phyloP scores from a whole-genome alignment of 2,329 filamentous ascomycete species.

The Talaromyces amestolkiae region DNA sequence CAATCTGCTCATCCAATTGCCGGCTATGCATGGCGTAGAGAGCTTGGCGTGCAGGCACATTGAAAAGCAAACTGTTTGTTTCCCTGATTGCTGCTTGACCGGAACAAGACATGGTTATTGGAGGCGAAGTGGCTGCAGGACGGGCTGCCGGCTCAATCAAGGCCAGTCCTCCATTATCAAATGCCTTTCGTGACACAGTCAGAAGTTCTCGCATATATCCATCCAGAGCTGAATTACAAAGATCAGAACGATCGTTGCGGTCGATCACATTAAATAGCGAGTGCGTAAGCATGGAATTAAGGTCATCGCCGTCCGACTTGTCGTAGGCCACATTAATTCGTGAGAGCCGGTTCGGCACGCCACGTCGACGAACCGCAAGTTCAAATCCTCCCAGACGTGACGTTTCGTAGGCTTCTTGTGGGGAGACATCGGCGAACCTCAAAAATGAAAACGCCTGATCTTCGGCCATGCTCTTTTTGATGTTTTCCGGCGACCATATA shows the following conservation, averaged over 20 bases:
- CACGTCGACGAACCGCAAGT: conserved; percentile 63
- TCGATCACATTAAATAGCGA: conserved; percentile 78
- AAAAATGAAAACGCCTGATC: conserved; percentile 81
- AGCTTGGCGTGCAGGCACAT: conserved; percentile 67
- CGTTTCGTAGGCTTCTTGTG: conserved; percentile 67
- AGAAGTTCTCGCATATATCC: conserved; percentile 72
- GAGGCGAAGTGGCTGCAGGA: conserved; percentile 78
- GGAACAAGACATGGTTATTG: conserved; percentile 75
- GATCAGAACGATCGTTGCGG: conserved; percentile 62
- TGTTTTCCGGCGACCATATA: conserved; percentile 79
- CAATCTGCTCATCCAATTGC: conserved; percentile 68
- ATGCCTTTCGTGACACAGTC: conserved; percentile 69
- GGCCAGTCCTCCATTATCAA: conserved; percentile 67
- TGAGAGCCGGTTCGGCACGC: conserved; percentile 57
- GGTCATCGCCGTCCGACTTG: conserved; percentile 59
- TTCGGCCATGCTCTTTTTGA: conserved; percentile 61
- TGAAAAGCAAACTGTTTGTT: conserved; percentile 71
- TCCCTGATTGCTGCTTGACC: conserved; percentile 65
- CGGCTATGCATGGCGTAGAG: conserved; percentile 64
- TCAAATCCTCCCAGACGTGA: conserved; percentile 70
- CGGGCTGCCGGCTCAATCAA: conserved; percentile 78
- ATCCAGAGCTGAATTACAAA: conserved; percentile 68
- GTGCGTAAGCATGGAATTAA: conserved; percentile 67
- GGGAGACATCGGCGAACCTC: conserved; percentile 76
- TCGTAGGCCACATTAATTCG: conserved; percentile 68